phyloP scores from a whole-genome alignment of 306 rosid genomes.

The Coriaria nepalensis region DNA sequence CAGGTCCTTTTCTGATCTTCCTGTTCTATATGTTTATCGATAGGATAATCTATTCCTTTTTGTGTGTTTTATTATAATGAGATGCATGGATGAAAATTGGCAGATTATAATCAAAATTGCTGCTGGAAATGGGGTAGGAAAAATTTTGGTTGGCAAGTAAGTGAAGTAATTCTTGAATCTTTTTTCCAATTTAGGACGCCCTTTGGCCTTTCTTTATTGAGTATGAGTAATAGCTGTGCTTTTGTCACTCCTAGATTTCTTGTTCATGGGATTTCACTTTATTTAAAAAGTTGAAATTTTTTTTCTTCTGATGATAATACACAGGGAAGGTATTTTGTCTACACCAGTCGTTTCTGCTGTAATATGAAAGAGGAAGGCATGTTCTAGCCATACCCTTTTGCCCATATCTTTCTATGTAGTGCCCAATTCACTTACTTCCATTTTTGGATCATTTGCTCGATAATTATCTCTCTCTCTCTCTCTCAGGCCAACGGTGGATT shows the following conservation, averaged over 20 bases:
- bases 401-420: too few species aligned
- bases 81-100: conserved; percentile 15
- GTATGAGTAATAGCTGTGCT: conserved; percentile 3
- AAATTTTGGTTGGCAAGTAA: conserved; percentile 91
- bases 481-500: conserved; percentile 93
- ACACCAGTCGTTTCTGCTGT: conserved; percentile 98
- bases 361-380: conserved; percentile 77
- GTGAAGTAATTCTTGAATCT: conserved; percentile 6
- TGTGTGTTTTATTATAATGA: background rate
- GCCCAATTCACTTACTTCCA: background rate
- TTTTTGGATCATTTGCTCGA: background rate
- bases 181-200: conserved; percentile 1
- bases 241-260: too few species aligned
- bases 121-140: conserved; percentile 90
- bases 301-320: background rate
- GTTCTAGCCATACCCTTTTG: background rate
- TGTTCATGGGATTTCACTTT: too few species aligned
- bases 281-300: too few species aligned
- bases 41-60: conserved; percentile 2
- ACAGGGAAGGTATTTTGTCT: conserved; percentile 86
- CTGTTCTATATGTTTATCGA: background rate
- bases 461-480: conserved; percentile 8
- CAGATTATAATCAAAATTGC: conserved; percentile 91
- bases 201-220: background rate
- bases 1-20: conserved; percentile 31